Evolutionary conservation across 2,329 filamentous ascomycete genomes (phyloP), one percentile per base, ranked within the genome.

Genomic region (Claviceps digitariae): DNA sequence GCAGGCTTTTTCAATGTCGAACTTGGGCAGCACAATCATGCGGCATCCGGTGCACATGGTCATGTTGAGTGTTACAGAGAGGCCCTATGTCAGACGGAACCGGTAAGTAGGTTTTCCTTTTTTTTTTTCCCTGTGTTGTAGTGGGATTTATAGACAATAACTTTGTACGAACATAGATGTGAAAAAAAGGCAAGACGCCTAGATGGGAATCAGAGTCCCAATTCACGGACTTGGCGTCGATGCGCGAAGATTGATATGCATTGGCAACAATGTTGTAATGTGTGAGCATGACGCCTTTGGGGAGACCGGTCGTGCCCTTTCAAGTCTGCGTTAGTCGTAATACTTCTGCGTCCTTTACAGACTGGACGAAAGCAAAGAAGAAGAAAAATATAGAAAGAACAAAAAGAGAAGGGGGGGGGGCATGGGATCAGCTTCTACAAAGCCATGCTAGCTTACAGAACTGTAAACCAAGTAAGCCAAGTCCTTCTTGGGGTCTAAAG

Each of bases 211-310:
- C 90, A 0, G 82, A 78, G 53, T 81, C 74, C 9, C 81, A 81
- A 62, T 79, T 77, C 2, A 72, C 64, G 1, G 79, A 76, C 0
- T 70, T 72, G 1, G 69, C 72, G 54, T 89, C 84, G 4, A 75
- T 70, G 27, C 68, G 63, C 1, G 67, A 65, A 29, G 75, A 63
- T 68, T 87, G 83, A 31, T 78, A 59, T 7, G 82, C 64, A 66
- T 95, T 95, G 55, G 87, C 72, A 12, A 94, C 79, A 55, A 95
- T 83, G 65, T 96, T 96, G 58, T 72, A 68, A 68, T 97, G 91
- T 8, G 82, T 86, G 34, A 96, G 74, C 79, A 88, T 86, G 15
- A 96, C 91, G 17, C 90, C 91, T 68, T 97, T 97, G 0, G 91
- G 90, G 50, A 90, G 72, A 2, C 91, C 91, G 0, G 91, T 96